Conservation (phyloP, 2,329 filamentous ascomycete species). For the Chaetomium sp. region DNA sequence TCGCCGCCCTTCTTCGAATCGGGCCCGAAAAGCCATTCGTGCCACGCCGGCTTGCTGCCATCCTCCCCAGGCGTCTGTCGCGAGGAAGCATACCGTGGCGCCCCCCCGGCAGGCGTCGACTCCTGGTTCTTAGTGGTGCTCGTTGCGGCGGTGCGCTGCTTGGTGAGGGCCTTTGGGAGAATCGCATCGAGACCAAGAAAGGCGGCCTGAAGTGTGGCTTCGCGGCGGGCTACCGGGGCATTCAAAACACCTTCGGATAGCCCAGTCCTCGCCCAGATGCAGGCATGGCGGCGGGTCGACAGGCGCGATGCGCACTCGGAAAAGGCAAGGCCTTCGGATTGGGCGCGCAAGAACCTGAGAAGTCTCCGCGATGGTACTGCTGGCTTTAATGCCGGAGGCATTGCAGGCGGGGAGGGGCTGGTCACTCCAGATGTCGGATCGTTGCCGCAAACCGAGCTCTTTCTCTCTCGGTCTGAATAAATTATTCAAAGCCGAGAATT, state of each 20-base stretch:
- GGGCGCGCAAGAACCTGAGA: constrained; percentile 71
- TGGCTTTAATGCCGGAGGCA: constrained; percentile 48
- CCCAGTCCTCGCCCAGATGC: constrained; percentile 20
- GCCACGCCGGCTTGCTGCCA: constrained; percentile 44
- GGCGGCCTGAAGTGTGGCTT: constrained; percentile 29
- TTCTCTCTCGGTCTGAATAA: neutral
- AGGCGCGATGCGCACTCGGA: constrained; percentile 24
- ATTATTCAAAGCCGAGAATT: neutral
- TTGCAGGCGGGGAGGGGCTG: constrained; percentile 37
- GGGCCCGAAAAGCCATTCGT: constrained; percentile 53
- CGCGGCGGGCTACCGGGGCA: constrained; percentile 15
- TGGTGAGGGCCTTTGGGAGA: constrained; percentile 36
- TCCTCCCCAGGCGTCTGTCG: constrained; percentile 32
- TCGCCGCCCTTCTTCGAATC: constrained; percentile 40
- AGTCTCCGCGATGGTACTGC: constrained; percentile 59
- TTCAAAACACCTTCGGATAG: constrained; percentile 26
- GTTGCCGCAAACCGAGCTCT: constrained; percentile 8
- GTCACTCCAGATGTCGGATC: constrained; percentile 11
- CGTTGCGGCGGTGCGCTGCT: constrained; percentile 27
- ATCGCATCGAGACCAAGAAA: constrained; percentile 34
- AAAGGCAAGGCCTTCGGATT: constrained; percentile 58
- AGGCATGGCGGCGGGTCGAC: constrained; percentile 28
- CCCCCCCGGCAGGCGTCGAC: constrained; percentile 15
- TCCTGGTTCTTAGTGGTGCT: constrained; percentile 15
- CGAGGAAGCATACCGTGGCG: constrained; percentile 38